phyloP scores from a whole-genome alignment of 345 rosid species.

The Schrenkiella parvula region DNA sequence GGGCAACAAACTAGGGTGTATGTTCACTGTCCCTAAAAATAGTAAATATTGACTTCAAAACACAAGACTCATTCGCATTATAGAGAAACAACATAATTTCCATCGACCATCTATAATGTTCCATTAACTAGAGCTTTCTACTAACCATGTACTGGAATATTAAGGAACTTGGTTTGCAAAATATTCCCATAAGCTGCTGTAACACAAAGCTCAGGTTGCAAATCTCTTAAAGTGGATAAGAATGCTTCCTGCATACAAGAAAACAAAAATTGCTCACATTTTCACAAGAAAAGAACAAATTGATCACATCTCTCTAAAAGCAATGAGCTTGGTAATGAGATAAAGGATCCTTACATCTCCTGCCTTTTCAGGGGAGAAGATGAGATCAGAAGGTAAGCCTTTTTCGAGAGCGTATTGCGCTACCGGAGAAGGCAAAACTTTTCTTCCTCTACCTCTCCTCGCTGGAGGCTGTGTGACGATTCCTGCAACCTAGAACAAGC shows the following conservation, averaged over 20 bases:
- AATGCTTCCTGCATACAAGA: constrained; percentile 52
- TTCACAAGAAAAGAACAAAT: background rate
- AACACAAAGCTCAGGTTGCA: constrained; percentile 88
- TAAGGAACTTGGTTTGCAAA: constrained; percentile 78
- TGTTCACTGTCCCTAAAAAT: constrained; percentile 79
- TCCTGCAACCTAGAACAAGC: constrained; percentile 66
- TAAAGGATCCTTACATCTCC: constrained; percentile 62
- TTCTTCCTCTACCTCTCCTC: constrained; percentile 77
- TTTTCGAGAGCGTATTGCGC: constrained; percentile 76
- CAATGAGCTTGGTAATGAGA: background rate
- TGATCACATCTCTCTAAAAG: background rate
- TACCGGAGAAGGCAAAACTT: constrained; percentile 72
- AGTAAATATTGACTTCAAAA: background rate
- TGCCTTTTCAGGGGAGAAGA: constrained; percentile 79
- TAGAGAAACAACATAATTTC: background rate
- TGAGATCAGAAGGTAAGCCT: constrained; percentile 73
- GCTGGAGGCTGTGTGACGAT: constrained; percentile 90
- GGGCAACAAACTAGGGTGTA: constrained; percentile 91
- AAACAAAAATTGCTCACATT: background rate
- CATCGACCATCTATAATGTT: background rate
- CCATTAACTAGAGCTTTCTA: constrained; percentile 8
- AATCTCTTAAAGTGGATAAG: constrained; percentile 55
- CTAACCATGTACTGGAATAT: constrained; percentile 76
- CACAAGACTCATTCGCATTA: background rate
- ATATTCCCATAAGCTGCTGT: constrained; percentile 98